Conservation (phyloP, 139 green algal genomes). For the Penium margaritaceum region DNA sequence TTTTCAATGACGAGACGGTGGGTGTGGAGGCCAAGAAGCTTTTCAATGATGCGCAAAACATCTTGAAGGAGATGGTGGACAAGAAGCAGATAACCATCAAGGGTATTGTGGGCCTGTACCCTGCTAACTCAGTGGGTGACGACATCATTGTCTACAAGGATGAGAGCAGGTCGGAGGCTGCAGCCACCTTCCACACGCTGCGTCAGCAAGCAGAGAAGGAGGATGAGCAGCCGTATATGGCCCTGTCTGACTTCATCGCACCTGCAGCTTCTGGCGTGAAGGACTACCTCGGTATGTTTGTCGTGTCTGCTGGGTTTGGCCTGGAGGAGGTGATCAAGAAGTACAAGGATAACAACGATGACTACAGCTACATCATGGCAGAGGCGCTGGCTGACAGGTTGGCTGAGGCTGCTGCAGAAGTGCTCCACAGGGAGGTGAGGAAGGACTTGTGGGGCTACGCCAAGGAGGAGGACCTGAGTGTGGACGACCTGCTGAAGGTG, state of each 20-base stretch:
- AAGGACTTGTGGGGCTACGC: slow-evolving; percentile 91
- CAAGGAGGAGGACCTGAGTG: slow-evolving; percentile 68
- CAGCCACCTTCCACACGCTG: slow-evolving; percentile 53
- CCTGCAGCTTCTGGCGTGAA: slow-evolving; percentile 67
- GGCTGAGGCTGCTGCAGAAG: slow-evolving; percentile 92
- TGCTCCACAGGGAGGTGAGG: slow-evolving; percentile 79
- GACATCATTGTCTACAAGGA: slow-evolving; percentile 81
- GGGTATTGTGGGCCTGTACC: slow-evolving; percentile 82
- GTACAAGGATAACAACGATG: slow-evolving; percentile 65
- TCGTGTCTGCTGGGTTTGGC: slow-evolving; percentile 68
- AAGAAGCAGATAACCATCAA: slow-evolving; percentile 74
- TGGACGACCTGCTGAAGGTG: slow-evolving; percentile 95
- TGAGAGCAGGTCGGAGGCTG: slow-evolving; percentile 47
- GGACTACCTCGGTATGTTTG: slow-evolving; percentile 96
- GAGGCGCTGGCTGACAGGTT: slow-evolving; percentile 93
- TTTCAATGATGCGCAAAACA: slow-evolving; percentile 75
- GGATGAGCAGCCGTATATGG: slow-evolving; percentile 71
- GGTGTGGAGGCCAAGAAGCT: slow-evolving; percentile 91
- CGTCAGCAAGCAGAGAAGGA: slow-evolving; percentile 81
- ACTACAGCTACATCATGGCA: slow-evolving; percentile 90
- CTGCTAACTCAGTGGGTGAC: slow-evolving; percentile 82
- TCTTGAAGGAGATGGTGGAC: slow-evolving; percentile 73
- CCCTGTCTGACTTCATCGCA: slow-evolving; percentile 91
- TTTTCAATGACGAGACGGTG: slow-evolving; percentile 97
- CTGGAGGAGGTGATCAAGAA: slow-evolving; percentile 71